phyloP scores from a whole-genome alignment of 2,329 filamentous ascomycete genomes.

The Grosmannia penicillata region DNA sequence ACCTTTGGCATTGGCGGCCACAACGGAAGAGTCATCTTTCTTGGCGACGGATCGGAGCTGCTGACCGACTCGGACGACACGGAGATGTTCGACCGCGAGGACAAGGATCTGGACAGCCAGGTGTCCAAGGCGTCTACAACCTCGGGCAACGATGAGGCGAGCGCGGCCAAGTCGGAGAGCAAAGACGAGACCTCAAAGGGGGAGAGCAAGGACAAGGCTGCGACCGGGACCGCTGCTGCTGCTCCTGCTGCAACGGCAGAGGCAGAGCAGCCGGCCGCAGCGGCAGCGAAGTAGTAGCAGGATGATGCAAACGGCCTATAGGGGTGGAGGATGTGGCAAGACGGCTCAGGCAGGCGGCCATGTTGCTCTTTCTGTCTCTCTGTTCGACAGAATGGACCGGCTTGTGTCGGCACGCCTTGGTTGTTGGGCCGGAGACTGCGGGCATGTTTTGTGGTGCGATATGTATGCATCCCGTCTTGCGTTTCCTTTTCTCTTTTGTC shows the following conservation, averaged over 20 bases:
- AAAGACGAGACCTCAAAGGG: no score
- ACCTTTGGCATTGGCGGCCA: slow-evolving; percentile 54
- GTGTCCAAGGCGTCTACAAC: slow-evolving; percentile 47
- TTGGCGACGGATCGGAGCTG: slow-evolving; percentile 90
- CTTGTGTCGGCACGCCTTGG: no score
- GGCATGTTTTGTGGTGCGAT: slow-evolving; percentile 2
- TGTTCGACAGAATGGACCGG: no score
- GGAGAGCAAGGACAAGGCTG: background rate
- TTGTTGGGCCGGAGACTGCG: background rate
- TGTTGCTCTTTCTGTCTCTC: background rate
- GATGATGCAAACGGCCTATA: no score
- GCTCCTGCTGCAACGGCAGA: background rate
- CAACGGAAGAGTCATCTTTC: slow-evolving; percentile 78
- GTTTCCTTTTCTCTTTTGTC: slow-evolving; percentile 1
- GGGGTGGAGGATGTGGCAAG: background rate
- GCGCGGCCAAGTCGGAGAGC: background rate
- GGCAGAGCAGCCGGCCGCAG: no score
- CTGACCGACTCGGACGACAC: slow-evolving; percentile 77
- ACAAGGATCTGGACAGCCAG: slow-evolving; percentile 75
- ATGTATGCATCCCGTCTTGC: slow-evolving; percentile 5
- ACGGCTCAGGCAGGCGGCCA: no score
- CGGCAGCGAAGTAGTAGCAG: background rate
- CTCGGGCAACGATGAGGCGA: slow-evolving; percentile 1
- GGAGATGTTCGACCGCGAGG: slow-evolving; percentile 90
- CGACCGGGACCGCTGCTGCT: background rate